These are phyloP conservation scores for Nepenthes mirabilis DNA, from an alignment of 148 eudicot species.

Conservation along the genomic window DNA sequence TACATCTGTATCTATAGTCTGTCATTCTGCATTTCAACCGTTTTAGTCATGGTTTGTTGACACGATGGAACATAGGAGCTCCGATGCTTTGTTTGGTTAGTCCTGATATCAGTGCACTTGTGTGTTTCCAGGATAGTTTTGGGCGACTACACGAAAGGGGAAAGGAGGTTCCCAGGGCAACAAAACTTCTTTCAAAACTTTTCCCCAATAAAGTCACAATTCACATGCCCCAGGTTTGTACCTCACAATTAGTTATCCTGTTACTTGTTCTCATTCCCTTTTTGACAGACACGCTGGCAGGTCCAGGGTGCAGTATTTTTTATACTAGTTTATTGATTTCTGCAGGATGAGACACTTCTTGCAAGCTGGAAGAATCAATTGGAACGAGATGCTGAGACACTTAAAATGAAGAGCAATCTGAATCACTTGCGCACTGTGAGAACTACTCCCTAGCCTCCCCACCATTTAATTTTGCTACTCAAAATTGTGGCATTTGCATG, in stretches of 20 bases:
- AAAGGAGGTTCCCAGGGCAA: constrained; percentile 66
- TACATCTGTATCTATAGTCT: too few relatives aligned
- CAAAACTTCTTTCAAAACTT: constrained; percentile 62
- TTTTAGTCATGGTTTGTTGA: too few relatives aligned
- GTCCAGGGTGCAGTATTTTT: not conserved
- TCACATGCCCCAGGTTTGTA: constrained; percentile 87
- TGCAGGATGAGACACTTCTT: constrained; percentile 77
- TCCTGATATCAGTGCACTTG: constrained; percentile 10
- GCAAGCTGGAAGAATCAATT: constrained; percentile 88
- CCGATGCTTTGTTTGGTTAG: not conserved
- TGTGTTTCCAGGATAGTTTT: constrained; percentile 67
- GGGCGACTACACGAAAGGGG: constrained; percentile 86
- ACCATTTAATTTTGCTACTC: not conserved
- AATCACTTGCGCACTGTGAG: constrained; percentile 76
- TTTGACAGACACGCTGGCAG: not conserved
- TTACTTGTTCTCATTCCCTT: not conserved
- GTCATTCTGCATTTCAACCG: too few relatives aligned
- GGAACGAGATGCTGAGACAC: constrained; percentile 81
- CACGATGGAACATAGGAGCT: too few relatives aligned
- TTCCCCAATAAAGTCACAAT: constrained; percentile 87
- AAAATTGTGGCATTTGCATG: not conserved
- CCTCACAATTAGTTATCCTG: not conserved
- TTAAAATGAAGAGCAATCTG: constrained; percentile 82
- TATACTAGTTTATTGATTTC: constrained; percentile 5
- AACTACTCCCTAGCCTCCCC: constrained; percentile 5